Base-by-base conservation (phyloP, 192 early-diverging fungal species). In the Thamnidium elegans region DNA sequence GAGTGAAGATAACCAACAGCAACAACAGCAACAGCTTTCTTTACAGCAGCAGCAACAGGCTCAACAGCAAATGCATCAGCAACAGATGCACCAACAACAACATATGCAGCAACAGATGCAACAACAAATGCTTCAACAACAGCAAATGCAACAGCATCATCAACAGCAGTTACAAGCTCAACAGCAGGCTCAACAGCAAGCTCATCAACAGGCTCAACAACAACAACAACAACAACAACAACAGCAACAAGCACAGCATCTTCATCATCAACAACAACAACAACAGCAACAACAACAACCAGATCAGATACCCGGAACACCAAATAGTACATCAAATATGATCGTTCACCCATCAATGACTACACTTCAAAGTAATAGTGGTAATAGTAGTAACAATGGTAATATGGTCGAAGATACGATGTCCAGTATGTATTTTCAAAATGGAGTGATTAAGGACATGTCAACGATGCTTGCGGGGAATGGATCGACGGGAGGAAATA, bases 151-250 rank as follows among this genome's bases (percentile, higher is more conserved):
- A 15, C 55, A 36, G 14, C 26, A 20, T 39, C 26, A 31, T 6
- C 55, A 31, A 14, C 55, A 31, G 30, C 13, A 20, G 5, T 36
- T 43, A 42, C 55, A 39, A 43, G 11, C 11, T 17, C 55, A 39
- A 21, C 46, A 15, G 31, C 45, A 47, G 9, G 14, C 42, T n/a
- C n/a, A 13, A 43, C 48, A 42, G 36, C 32, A 61, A 13, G 50
- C 3, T 19, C 59, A 52, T 20, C 52, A 46, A n/a, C 68, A 56
- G 8, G 44, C 26, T 15, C 59, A 54, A 23, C 58, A 47, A 6
- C 58, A 62, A 13, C 59, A 45, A 54, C 68, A 63, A 17, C 52
- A 60, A 34, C 68, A 69, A 42, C 48, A 31, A 19, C 52, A 52
- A 11, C 51, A 54, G 34, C 34, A 26, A 11, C 8, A 5, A 34